Percentiles rank a stretch among this genome's conserved stretches.
Evolutionary conservation across 2,329 filamentous ascomycete genomes (phyloP).

Genomic region (Zalaria obscura): DNA sequence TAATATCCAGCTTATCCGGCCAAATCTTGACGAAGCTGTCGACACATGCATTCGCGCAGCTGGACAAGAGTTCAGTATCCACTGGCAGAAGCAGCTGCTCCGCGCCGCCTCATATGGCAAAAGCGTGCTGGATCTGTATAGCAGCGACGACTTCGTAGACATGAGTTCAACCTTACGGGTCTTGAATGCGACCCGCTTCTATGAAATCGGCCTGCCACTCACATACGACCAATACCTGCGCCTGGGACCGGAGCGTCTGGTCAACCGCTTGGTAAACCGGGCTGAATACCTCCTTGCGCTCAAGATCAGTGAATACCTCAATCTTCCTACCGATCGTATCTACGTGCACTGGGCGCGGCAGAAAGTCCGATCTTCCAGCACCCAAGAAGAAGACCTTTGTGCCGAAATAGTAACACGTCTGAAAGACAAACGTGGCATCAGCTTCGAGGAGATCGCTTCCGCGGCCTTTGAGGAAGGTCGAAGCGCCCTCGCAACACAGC

Average conservation of each 20-base stretch:
- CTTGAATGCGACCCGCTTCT: conserved; percentile 82
- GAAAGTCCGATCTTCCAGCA: conserved; percentile 74
- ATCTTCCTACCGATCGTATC: conserved; percentile 73
- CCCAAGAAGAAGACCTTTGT: conserved; percentile 80
- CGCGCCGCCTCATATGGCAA: conserved; percentile 96
- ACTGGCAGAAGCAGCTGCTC: conserved; percentile 93
- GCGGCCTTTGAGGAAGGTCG: conserved; percentile 91
- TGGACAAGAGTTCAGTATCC: conserved; percentile 75
- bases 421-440: conserved; percentile 78
- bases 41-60: conserved; percentile 88
- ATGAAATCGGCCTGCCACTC: conserved; percentile 76
- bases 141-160: conserved; percentile 96
- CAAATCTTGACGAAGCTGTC: conserved; percentile 80
- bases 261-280: conserved; percentile 72
- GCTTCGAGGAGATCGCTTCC: conserved; percentile 85
- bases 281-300: conserved; percentile 86
- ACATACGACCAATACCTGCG: conserved; percentile 91
- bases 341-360: conserved; percentile 95
- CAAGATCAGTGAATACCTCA: conserved; percentile 74
- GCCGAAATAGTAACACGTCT: conserved; percentile 75
- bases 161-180: conserved; percentile 93
- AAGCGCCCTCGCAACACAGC: conserved; percentile 71
- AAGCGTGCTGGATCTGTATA: conserved; percentile 91
- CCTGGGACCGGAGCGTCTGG: conserved; percentile 76
- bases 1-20: conserved; percentile 85